Conservation (phyloP, 306 rosid species). For the Glycine tomentella region DNA sequence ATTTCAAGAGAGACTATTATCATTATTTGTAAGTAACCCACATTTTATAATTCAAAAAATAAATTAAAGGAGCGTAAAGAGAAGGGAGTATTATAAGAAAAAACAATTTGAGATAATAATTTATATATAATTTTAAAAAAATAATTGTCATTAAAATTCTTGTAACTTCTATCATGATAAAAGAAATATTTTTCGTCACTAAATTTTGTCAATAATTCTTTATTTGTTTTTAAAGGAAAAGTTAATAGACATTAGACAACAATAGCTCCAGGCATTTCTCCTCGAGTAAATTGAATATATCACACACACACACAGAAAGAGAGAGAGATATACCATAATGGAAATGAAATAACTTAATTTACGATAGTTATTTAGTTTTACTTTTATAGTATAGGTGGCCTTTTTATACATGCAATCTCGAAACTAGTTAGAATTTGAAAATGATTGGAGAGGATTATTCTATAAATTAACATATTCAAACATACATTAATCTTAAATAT, state of each 20-base stretch:
- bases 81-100: no score
- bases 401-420: background rate
- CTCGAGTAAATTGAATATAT: background rate
- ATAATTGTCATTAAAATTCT: no score
- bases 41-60: background rate
- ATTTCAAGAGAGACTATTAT: background rate
- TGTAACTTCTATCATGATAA: no score
- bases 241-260: background rate
- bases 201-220: no score
- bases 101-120: no score
- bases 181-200: no score
- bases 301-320: no score
- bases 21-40: background rate
- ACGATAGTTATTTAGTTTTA: background rate
- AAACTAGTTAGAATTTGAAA: slow-evolving; percentile 11
- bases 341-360: background rate
- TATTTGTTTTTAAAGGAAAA: background rate
- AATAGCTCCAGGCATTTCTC: no score
- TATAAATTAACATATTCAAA: slow-evolving; percentile 4
- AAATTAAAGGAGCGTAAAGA: background rate
- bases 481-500: background rate
- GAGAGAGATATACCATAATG: background rate
- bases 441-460: background rate
- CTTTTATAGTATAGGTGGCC: background rate
- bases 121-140: no score